Base-by-base conservation (phyloP, 2,329 filamentous ascomycete genomes). In the Cercospora nicotianae region DNA sequence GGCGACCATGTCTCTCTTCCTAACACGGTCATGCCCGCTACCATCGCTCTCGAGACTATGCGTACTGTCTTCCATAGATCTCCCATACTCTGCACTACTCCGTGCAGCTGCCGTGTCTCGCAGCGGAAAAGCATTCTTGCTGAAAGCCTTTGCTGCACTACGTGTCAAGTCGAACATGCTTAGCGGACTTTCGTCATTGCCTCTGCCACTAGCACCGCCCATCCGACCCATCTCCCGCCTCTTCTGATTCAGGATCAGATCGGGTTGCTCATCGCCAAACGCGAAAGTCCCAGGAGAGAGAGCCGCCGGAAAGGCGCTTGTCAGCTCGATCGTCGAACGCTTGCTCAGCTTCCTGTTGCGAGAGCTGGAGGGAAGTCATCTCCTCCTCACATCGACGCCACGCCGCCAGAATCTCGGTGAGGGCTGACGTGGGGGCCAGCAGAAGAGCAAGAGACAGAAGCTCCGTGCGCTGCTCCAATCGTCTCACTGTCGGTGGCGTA, bases 381-480 rank as follows among this genome's bases (percentile, higher is more conserved):
- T 94, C 91, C 73, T 92, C 90, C 75, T 96, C 92, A 71, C 91
- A 93, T 55, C 90, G 85, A 12, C 90, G 87, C 83, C 91, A 95
- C 1, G 87, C 89, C 60, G 88, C 89, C 3, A 95, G 81, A 13
- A 95, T 91, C 71, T 93, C 90, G 67, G 91, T 89, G 0, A 95
- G 84, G 12, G 90, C 87, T 0, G 85, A 81, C 0, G 88, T 81
- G 1, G 92, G 92, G 0, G 91, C 91, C 60, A 94, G 86, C 8
- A 92, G 86, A 18, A 95, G 83, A 1, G 92, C 91, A 12, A 90
- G 89, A 1, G 90, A 89, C 2, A 96, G 83, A 42, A 93, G 90
- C 74, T 94, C 92, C 76, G 93, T 91, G 23, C 92, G 87, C 76
- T 94, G 92, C 74, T 94, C 91, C 0, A 95, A 82, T 72, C 92